A percentile compares a stretch with the other conserved stretches of the same genome.
These are phyloP conservation scores for Primulina eburnea DNA, from an alignment of 257 asterid species.

Conservation along the genomic window DNA sequence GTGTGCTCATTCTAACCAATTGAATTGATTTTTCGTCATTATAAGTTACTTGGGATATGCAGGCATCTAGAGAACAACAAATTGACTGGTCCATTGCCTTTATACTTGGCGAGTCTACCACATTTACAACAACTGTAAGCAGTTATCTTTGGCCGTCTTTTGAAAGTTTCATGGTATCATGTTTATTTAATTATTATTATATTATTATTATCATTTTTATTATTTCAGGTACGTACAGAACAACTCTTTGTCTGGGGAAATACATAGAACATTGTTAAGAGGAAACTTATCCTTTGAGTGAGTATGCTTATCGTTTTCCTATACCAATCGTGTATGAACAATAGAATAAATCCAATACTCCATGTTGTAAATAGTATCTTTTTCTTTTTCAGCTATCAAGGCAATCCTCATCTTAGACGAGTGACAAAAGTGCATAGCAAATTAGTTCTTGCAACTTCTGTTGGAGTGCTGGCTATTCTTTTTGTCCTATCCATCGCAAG, in stretches of 20 bases:
- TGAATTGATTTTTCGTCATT: constrained; percentile 12
- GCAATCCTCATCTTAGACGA: constrained; percentile 60
- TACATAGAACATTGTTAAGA: constrained; percentile 59
- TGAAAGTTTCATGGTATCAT: background rate
- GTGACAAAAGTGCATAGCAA: constrained; percentile 38
- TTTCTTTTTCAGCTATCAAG: constrained; percentile 57
- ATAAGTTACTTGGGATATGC: constrained; percentile 27
- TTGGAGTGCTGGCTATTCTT: constrained; percentile 56
- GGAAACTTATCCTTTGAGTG: constrained; percentile 71
- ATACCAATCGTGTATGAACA: background rate
- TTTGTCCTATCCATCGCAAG: constrained; percentile 52
- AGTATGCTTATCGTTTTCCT: constrained; percentile 26
- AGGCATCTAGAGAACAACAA: constrained; percentile 93
- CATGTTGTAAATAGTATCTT: background rate
- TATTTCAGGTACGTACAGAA: constrained; percentile 66
- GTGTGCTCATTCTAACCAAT: background rate
- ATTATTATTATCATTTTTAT: background rate
- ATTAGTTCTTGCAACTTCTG: constrained; percentile 50
- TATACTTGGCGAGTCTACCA: constrained; percentile 69
- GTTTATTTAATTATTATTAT: constrained; percentile 2
- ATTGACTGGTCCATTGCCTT: constrained; percentile 68
- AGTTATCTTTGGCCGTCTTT: constrained; percentile 6
- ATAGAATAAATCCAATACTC: background rate
- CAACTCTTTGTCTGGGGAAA: constrained; percentile 78
- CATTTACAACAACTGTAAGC: constrained; percentile 71